Conservation (phyloP, 108 stramenopile genomes). For the Cyclotella atomus region DNA sequence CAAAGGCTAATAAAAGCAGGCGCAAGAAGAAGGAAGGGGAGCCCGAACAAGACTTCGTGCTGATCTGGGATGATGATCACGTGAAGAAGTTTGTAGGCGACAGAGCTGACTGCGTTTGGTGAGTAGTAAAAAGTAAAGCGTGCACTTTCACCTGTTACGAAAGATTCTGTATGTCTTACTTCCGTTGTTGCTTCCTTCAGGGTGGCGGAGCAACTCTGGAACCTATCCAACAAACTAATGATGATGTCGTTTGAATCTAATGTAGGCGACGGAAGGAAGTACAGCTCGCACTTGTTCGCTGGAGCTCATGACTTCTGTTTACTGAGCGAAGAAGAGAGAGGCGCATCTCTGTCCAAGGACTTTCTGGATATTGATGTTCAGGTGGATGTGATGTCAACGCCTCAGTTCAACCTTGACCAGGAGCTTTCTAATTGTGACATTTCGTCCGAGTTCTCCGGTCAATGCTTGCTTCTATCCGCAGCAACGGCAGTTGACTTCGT, state of each 20-base stretch:
- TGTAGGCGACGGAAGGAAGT: slow-evolving; percentile 22
- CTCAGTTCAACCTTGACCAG: slow-evolving; percentile 12
- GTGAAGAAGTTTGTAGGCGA: slow-evolving; percentile 28
- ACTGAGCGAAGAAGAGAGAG: slow-evolving; percentile 57
- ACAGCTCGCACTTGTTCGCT: slow-evolving; percentile 47
- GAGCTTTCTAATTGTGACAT: slow-evolving; percentile 30
- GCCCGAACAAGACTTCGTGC: slow-evolving; percentile 17
- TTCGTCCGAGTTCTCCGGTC: slow-evolving; percentile 46
- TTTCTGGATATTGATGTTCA: slow-evolving; percentile 45
- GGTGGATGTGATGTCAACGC: slow-evolving; percentile 16
- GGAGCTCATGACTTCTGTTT: slow-evolving; percentile 54
- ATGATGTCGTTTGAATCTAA: slow-evolving; percentile 1
- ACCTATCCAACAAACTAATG: slow-evolving; percentile 37
- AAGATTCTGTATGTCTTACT: background rate
- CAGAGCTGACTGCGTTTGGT: slow-evolving; percentile 39
- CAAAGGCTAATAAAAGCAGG: slow-evolving; percentile 10
- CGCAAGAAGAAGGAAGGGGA: slow-evolving; percentile 34
- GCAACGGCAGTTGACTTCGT: slow-evolving; percentile 39
- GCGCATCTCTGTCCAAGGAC: slow-evolving; percentile 32
- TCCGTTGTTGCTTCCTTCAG: background rate
- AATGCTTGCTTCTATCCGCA: slow-evolving; percentile 49
- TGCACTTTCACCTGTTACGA: background rate
- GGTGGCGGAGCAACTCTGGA: slow-evolving; percentile 47
- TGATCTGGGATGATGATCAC: slow-evolving; percentile 39
- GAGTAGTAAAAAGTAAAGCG: background rate